phyloP scores from a whole-genome alignment of 805 yeast genomes.

The Metschnikowia rubicola region DNA sequence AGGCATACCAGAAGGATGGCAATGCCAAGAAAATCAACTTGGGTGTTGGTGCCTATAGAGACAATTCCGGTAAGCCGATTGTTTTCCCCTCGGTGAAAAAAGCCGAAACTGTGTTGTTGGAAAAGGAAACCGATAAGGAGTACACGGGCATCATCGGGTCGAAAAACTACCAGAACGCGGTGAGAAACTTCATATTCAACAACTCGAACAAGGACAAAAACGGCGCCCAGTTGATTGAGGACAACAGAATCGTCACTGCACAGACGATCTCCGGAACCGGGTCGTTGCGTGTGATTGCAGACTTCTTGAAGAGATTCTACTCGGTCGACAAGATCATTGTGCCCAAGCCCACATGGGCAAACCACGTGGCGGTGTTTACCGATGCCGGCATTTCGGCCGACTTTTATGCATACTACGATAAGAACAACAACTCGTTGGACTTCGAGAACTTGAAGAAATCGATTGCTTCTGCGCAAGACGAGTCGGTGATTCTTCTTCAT shows the following conservation, averaged over 20 bases:
- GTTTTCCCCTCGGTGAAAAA: conserved; percentile 71
- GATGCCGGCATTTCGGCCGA: conserved; percentile 65
- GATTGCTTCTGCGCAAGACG: conserved; percentile 50
- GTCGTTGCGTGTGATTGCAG: conserved; percentile 81
- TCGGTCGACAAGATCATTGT: conserved; percentile 55
- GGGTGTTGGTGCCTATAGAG: conserved; percentile 94
- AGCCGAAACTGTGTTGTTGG: conserved; percentile 55
- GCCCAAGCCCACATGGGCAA: conserved; percentile 94
- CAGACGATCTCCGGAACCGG: conserved; percentile 97
- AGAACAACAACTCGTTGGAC: conserved; percentile 58
- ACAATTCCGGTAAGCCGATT: conserved; percentile 83
- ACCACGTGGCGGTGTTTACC: conserved; percentile 76
- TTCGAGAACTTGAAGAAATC: conserved; percentile 61
- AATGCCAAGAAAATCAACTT: conserved; percentile 57
- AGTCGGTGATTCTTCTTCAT: conserved; percentile 72
- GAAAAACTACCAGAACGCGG: conserved; percentile 59
- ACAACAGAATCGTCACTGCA: conserved; percentile 69
- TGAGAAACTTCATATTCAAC: conserved; percentile 69
- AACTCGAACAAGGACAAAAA: conserved; percentile 49
- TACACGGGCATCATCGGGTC: conserved; percentile 85
- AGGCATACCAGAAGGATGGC: conserved; percentile 64
- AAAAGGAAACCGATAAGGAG: conserved; percentile 65
- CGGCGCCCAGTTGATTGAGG: conserved; percentile 53
- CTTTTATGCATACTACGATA: conserved; percentile 70
- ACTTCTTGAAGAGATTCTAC: conserved; percentile 64